phyloP scores from a whole-genome alignment of 78 protist species.

The Dictyostelium brefeldianum region DNA sequence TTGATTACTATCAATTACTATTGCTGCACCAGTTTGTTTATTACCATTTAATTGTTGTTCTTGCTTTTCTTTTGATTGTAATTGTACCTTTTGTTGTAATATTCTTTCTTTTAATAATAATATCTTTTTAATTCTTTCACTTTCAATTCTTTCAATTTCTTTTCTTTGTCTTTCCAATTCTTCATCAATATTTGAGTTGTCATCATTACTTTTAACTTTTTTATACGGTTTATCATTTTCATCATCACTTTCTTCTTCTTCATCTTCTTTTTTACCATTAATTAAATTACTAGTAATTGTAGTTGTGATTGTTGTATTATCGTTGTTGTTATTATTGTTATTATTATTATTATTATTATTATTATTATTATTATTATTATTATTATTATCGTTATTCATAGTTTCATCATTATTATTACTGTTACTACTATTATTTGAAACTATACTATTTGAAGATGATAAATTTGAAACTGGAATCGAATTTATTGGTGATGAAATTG shows the following conservation, averaged over 20 bases:
- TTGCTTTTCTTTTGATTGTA: background rate
- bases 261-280: background rate
- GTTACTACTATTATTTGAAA: background rate
- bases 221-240: background rate
- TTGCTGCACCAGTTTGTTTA: no score
- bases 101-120: background rate
- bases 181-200: background rate
- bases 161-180: background rate
- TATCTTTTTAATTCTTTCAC: background rate
- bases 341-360: background rate
- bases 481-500: background rate
- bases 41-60: background rate
- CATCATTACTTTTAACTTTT: background rate
- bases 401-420: background rate
- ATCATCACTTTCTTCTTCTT: background rate
- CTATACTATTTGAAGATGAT: background rate
- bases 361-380: background rate
- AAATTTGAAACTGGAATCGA: background rate
- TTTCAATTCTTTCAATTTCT: background rate
- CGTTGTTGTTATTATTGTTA: background rate
- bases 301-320: no score
- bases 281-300: background rate
- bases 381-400: background rate
- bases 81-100: background rate
- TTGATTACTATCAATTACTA: no score